Evolutionary conservation across 306 rosid genomes (phyloP).

Genomic region (Dalbergia oliveri): DNA sequence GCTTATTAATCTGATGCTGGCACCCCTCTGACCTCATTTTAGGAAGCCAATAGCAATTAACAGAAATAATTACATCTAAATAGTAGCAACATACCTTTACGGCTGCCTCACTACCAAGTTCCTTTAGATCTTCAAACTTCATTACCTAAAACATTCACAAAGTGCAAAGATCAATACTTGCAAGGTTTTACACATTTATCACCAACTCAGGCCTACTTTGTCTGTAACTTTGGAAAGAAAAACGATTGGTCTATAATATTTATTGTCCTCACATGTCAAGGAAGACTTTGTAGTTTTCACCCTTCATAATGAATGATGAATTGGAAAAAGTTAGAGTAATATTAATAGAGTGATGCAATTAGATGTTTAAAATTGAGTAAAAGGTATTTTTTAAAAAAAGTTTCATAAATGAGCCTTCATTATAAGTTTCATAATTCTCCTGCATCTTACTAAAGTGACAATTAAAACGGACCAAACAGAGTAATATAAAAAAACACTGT

Average conservation of each 20-base stretch:
- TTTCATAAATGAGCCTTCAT: background rate
- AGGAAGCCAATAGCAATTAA: conserved; percentile 18
- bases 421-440: too few relatives aligned
- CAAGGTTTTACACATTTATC: conserved; percentile 25
- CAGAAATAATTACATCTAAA: conserved; percentile 20
- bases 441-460: background rate
- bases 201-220: background rate
- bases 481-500: background rate
- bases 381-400: background rate
- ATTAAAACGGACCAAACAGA: background rate
- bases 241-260: background rate
- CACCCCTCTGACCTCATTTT: background rate
- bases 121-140: conserved; percentile 98
- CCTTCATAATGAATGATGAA: too few relatives aligned
- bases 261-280: background rate
- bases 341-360: too few relatives aligned
- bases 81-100: conserved; percentile 72
- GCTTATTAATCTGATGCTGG: conserved; percentile 5
- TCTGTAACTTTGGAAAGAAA: background rate
- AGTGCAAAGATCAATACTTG: conserved; percentile 30
- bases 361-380: background rate
- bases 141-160: conserved; percentile 70
- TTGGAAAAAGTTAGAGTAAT: background rate
- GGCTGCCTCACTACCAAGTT: conserved; percentile 85
- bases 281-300: background rate